A percentile compares a stretch with the other conserved stretches of the same genome.
phyloP scores from a whole-genome alignment of 306 rosid genomes.

The Spatholobus suberectus region DNA sequence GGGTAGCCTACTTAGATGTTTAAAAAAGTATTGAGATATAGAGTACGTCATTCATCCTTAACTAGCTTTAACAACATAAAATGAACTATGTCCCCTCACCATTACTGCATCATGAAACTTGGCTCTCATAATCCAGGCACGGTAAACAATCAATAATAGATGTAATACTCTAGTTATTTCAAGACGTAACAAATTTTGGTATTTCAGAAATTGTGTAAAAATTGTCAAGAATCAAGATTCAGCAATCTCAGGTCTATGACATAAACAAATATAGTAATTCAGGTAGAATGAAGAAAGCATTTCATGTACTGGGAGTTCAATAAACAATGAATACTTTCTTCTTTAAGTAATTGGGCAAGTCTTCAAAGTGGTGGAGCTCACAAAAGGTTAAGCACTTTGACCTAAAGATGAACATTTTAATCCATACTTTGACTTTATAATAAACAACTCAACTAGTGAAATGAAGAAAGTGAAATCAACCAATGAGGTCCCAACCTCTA shows the following conservation, averaged over 20 bases:
- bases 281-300: not conserved
- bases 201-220: not conserved
- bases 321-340: not conserved
- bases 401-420: conserved; percentile 5
- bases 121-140: conserved; percentile 17
- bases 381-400: conserved; percentile 12
- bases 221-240: conserved; percentile 1
- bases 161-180: not conserved
- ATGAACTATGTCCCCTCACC: not conserved
- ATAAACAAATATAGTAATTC: not conserved
- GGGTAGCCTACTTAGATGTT: not conserved
- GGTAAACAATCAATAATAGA: not conserved
- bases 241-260: not conserved
- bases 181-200: not conserved
- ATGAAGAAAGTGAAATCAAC: not conserved
- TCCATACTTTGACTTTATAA: not conserved
- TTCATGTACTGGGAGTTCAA: not conserved
- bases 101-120: not conserved
- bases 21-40: not conserved
- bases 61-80: conserved; percentile 24
- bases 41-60: not conserved
- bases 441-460: conserved; percentile 2
- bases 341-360: not conserved
- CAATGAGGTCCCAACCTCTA: conserved; percentile 1
- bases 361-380: not conserved